phyloP scores from a whole-genome alignment of 495 filamentous ascomycete genomes.

The Rhypophila decipiens region DNA sequence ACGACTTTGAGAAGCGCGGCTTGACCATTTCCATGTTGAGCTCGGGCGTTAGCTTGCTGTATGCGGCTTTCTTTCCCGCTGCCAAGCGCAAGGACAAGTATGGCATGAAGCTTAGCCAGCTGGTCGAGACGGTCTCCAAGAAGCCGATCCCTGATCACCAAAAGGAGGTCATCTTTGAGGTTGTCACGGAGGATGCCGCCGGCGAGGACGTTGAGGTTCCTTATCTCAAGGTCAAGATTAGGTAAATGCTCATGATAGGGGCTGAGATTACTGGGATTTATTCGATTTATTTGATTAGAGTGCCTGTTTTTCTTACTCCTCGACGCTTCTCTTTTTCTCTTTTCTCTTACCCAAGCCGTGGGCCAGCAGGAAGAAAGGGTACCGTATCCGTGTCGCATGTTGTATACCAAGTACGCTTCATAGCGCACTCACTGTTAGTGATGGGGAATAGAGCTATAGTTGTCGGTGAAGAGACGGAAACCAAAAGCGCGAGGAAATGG shows the following conservation, averaged over 20 bases:
- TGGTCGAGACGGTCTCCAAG: slow-evolving; percentile 85
- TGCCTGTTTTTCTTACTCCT: no score
- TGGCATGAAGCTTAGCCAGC: slow-evolving; percentile 61
- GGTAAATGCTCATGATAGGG: slow-evolving; percentile 13
- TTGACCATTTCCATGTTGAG: slow-evolving; percentile 87
- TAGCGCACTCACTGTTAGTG: no score
- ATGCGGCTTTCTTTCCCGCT: slow-evolving; percentile 88
- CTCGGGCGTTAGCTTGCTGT: slow-evolving; percentile 93
- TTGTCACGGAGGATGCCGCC: slow-evolving; percentile 82
- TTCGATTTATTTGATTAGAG: no score
- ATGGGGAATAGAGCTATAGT: no score
- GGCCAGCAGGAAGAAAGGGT: no score
- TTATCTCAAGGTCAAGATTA: slow-evolving; percentile 81
- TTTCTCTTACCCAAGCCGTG: no score
- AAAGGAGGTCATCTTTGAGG: slow-evolving; percentile 93
- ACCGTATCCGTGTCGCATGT: no score
- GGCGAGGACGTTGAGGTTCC: slow-evolving; percentile 97
- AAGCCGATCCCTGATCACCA: slow-evolving; percentile 87
- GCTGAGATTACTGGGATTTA: no score
- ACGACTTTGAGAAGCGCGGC: slow-evolving; percentile 72
- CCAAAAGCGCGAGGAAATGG: no score
- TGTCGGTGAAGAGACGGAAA: no score
- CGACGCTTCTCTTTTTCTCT: no score
- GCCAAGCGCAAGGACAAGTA: slow-evolving; percentile 75
- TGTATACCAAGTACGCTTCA: no score